Base-by-base conservation (phyloP, 441 rosid genomes). In the Geranium incanum region DNA sequence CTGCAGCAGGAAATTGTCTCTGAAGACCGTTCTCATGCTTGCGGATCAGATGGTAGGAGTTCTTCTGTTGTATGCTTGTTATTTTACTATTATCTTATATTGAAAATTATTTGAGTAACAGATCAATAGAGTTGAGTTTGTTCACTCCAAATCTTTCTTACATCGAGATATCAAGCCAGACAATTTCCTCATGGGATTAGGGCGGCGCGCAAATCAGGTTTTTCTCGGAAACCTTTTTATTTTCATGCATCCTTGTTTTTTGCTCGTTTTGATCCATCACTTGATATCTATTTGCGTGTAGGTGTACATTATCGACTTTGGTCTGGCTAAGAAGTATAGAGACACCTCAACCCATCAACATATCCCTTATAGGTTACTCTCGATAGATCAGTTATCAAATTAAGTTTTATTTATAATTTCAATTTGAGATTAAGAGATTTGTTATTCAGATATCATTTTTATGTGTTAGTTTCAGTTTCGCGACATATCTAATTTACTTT, bases 151-250 rank as follows among this genome's bases (percentile, higher is more conserved):
- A 79, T 92, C 99, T 68, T 92, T 91, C 80, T 91, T 92, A 28
- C 98, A 95, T 82, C 93, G 99, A 71, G 99, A 95, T 84, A 88
- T 93, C 80, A 95, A 95, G 79, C 98, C 99, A 5, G 99, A 95
- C 78, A 95, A 95, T 78, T 95, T 95, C 69, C 95, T 95, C 36
- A 95, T 93, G 98, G 99, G 99, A 19, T 81, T 95, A 76, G 99
- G 97, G 76, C 85, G 95, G 78, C 98, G 97, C n/a, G 98, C 98
- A 16, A 95, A 89, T 76, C 97, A 88, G 98, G 98, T 92, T 68
- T 38, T 72, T 18, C 33, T 77, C 73, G 67, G 21, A 62, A 55
- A 57, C 23, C 2, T 70, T 0, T 69, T 66, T 62, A 36, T 65
- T 60, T 7, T 69, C 28, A 11, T 45, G 19, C n/a, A 5, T 28